phyloP scores from a whole-genome alignment of 371 early-diverging fungal genomes.

The Catenaria anguillulae region DNA sequence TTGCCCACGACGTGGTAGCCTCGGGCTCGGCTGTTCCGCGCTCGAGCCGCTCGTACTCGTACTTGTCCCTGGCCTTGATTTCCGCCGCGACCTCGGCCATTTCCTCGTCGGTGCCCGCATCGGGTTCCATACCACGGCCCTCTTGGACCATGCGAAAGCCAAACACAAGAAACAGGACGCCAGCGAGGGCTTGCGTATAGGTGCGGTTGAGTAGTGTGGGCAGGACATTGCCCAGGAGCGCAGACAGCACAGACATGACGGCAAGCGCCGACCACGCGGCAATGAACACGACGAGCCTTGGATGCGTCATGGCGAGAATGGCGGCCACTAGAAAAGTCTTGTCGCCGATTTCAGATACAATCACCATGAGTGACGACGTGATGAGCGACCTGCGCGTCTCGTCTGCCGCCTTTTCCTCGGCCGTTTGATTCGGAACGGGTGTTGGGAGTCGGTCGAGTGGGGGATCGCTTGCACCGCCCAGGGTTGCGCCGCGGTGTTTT shows the following conservation, averaged over 20 bases:
- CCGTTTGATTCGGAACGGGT: not conserved
- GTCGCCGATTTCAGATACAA: constrained; percentile 91
- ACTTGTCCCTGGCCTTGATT: constrained; percentile 53
- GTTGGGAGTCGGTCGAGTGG: not conserved
- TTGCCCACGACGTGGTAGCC: constrained; percentile 14
- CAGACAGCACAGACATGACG: constrained; percentile 88
- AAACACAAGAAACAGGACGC: constrained; percentile 74
- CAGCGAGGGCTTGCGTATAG: constrained; percentile 69
- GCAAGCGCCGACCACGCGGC: constrained; percentile 72
- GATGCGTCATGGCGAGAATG: constrained; percentile 89
- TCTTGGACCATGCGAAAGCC: constrained; percentile 77
- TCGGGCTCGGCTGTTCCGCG: not conserved
- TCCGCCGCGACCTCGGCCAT: constrained; percentile 76
- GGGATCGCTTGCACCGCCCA: not conserved
- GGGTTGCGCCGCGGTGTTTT: not conserved
- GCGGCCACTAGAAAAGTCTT: constrained; percentile 94
- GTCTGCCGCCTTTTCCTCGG: not conserved
- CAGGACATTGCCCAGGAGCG: constrained; percentile 72
- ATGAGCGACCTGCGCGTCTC: constrained; percentile 14
- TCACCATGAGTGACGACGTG: constrained; percentile 59
- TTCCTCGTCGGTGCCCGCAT: constrained; percentile 62
- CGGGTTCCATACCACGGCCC: constrained; percentile 69
- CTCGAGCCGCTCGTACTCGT: not conserved
- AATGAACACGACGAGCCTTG: constrained; percentile 67
- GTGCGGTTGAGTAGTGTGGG: constrained; percentile 67